Evolutionary conservation across 2,329 filamentous ascomycete species (phyloP), one percentile per base, ranked within the genome.

Genomic region (Penicillium decumbens): DNA sequence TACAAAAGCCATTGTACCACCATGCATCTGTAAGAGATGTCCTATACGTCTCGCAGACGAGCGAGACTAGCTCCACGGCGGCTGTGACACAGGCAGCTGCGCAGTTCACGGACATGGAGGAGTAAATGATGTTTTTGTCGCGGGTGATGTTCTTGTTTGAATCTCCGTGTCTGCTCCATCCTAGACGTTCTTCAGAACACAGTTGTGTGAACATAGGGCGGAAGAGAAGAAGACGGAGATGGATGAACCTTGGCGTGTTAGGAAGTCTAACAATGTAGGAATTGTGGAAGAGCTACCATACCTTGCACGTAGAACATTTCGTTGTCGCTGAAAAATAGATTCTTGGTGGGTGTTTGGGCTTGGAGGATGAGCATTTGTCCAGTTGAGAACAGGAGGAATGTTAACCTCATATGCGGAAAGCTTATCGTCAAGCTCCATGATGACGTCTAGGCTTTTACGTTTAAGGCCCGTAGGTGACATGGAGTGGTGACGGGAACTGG

Each of bases 1-100:
- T 60, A 71, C 69, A 72, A 13, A 72, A 69, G 8, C 65, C 66
- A 47, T 72, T 71, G 50, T 71, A 71, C 70, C 69, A 72, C 69
- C 67, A 71, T 3, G 63, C 57, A 20, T 65, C 66, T 3, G 63
- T 62, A 1, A 55, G 33, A 1, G 62, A 51, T 1, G 62, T 63
- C 33, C 47, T 43, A 32, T 66, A 64, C 3, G 62, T 69, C 10
- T 61, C 50, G 28, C 67, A 50, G 1, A 71, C 53, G 5, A 67
- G 56, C 1, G 55, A 53, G 2, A 70, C 57, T 2, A 73, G 58
- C 8, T 66, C 57, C 3, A 65, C 58, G 0, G 69, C 65, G 2
- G 65, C 55, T 2, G 48, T 50, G 3, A 70, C 59, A 27, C 70
- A 72, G 1, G 57, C 55, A 1, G 54, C 56, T 0, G 67, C 67